Evolutionary conservation across 2,329 filamentous ascomycete species (phyloP).

Genomic region (Curvularia lunata): DNA sequence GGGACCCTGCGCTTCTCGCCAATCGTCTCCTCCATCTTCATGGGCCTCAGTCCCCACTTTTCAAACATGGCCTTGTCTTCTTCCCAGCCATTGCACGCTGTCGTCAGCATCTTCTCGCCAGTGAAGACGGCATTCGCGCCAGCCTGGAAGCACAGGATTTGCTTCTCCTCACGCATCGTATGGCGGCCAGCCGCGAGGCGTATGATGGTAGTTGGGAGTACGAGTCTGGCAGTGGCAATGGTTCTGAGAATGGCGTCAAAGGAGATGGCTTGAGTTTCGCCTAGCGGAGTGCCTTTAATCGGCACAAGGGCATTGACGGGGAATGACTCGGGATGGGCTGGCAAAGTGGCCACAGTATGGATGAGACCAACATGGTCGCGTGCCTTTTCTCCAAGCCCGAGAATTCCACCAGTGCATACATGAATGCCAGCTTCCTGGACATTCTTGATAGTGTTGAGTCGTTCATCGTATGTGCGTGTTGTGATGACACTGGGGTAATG

Average conservation of each 20-base stretch:
- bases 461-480: conserved; percentile 85
- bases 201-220: conserved; percentile 87
- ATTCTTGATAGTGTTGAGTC: conserved; percentile 76
- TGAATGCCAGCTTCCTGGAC: conserved; percentile 87
- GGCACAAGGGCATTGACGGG: conserved; percentile 90
- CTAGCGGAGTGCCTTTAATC: conserved; percentile 87
- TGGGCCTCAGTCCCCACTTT: conserved; percentile 80
- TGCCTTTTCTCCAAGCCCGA: conserved; percentile 80
- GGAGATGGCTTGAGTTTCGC: conserved; percentile 71
- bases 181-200: conserved; percentile 84
- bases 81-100: conserved; percentile 88
- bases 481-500: conserved; percentile 88
- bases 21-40: conserved; percentile 58
- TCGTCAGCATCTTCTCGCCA: conserved; percentile 94
- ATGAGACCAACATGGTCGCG: conserved; percentile 83
- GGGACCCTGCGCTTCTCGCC: conserved; percentile 36
- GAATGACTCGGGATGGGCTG: conserved; percentile 85
- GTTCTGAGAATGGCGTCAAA: conserved; percentile 83
- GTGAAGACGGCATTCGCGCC: conserved; percentile 96
- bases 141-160: conserved; percentile 86
- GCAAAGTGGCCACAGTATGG: conserved; percentile 80
- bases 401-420: conserved; percentile 87
- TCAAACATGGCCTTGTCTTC: conserved; percentile 85
- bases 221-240: conserved; percentile 79
- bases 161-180: conserved; percentile 85